Percentiles rank a stretch among this genome's conserved stretches.
These are phyloP conservation scores for Nemania serpens DNA, from an alignment of 2,329 filamentous ascomycete species.

Conservation along the genomic window DNA sequence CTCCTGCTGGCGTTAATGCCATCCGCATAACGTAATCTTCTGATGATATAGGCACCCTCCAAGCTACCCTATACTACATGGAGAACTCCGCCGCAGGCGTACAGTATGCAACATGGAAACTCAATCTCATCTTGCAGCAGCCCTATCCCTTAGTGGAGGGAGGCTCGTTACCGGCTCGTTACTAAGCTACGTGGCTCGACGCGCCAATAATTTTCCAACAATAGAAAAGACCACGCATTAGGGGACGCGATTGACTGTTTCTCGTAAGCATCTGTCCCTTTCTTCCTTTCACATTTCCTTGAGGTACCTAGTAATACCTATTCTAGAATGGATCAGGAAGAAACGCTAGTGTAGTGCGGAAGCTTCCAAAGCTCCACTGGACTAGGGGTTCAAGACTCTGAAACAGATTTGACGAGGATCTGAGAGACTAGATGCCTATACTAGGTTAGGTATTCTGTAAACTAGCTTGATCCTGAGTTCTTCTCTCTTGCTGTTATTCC, in stretches of 20 bases:
- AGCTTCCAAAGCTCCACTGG: slow-evolving; percentile 13
- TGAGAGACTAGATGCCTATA: background rate
- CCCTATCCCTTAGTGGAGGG: slow-evolving; percentile 4
- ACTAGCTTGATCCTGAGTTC: background rate
- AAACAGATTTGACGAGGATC: slow-evolving; percentile 24
- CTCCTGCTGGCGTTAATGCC: too few relatives aligned
- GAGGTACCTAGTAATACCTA: slow-evolving; percentile 1
- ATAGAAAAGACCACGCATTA: slow-evolving; percentile 29
- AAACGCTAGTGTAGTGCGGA: slow-evolving; percentile 7
- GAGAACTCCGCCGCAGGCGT: background rate
- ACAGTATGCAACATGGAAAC: background rate
- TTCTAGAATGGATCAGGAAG: slow-evolving; percentile 19
- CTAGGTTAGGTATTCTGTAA: too few relatives aligned
- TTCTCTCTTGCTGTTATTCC: slow-evolving; percentile 5
- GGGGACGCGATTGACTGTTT: background rate
- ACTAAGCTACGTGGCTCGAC: background rate
- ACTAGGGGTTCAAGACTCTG: slow-evolving; percentile 18
- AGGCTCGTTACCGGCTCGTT: background rate
- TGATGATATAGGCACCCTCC: too few relatives aligned
- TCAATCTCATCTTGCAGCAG: slow-evolving; percentile 14
- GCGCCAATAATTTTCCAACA: slow-evolving; percentile 16
- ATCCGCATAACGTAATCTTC: too few relatives aligned
- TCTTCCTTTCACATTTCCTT: background rate
- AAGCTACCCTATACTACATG: background rate
- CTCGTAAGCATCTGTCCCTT: too few relatives aligned